A percentile compares a stretch with the other conserved stretches of the same genome.
Evolutionary conservation across 1,139 yeast species (phyloP).

Genomic region (Hansenula lynferdii): DNA sequence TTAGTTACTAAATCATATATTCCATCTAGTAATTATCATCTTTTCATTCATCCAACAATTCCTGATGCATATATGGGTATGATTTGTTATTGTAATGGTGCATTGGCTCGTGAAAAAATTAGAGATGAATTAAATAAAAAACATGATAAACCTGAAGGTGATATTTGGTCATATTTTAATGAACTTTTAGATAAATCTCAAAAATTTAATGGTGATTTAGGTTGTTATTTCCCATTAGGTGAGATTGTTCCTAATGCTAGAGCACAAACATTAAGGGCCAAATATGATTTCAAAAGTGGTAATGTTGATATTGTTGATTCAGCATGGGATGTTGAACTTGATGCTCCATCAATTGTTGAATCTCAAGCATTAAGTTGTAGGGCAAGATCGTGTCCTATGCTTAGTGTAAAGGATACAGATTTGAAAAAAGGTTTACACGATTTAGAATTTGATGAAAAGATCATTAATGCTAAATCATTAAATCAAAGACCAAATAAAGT

Average conservation of each 20-base stretch:
- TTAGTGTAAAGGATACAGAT: constrained; percentile 24
- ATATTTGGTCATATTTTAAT: constrained; percentile 63
- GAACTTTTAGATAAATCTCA: constrained; percentile 31
- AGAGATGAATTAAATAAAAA: constrained; percentile 58
- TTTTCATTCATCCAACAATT: constrained; percentile 83
- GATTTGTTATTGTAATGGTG: constrained; percentile 92
- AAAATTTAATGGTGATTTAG: constrained; percentile 44
- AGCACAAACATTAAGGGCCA: constrained; percentile 50
- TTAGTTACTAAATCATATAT: constrained; percentile 72
- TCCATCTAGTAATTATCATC: constrained; percentile 79
- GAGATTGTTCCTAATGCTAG: constrained; percentile 84
- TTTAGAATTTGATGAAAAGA: constrained; percentile 27
- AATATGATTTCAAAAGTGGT: constrained; percentile 28
- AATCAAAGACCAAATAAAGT: constrained; percentile 57
- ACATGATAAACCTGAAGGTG: constrained; percentile 25
- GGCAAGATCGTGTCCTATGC: constrained; percentile 72
- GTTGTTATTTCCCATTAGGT: constrained; percentile 81
- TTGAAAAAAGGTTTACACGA: constrained; percentile 1
- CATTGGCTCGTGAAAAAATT: constrained; percentile 77
- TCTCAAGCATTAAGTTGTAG: constrained; percentile 86
- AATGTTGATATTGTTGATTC: constrained; percentile 23
- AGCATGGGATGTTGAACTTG: constrained; percentile 44
- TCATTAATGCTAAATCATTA: constrained; percentile 21
- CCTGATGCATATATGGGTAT: constrained; percentile 83
- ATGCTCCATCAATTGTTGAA: constrained; percentile 75